Evolutionary conservation across 345 rosid genomes (phyloP).

Genomic region (Hevea brasiliensis): DNA sequence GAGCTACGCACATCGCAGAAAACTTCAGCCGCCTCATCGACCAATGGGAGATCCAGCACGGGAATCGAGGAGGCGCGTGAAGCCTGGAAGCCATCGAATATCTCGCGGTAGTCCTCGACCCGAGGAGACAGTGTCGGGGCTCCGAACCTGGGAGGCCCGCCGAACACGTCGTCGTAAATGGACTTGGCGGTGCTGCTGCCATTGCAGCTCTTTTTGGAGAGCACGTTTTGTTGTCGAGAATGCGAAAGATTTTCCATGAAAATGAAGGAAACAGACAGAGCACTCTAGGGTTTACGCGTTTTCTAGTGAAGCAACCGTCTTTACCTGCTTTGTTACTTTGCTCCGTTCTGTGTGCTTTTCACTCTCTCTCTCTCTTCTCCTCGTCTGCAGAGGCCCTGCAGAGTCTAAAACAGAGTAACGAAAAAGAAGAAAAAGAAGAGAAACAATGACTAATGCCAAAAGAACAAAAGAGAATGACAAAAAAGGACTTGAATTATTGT

Average conservation of each 20-base stretch:
- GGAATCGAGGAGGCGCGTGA: constrained; percentile 84
- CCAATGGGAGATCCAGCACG: constrained; percentile 78
- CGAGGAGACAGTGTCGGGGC: constrained; percentile 70
- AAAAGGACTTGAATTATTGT: constrained; percentile 26
- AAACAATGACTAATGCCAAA: constrained; percentile 1
- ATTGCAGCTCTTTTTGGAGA: constrained; percentile 29
- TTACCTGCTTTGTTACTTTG: background rate
- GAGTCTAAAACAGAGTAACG: constrained; percentile 18
- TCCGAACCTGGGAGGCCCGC: constrained; percentile 62
- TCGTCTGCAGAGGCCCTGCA: background rate
- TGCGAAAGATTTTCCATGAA: constrained; percentile 66
- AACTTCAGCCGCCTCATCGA: constrained; percentile 38
- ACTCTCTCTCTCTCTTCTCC: constrained; percentile 14
- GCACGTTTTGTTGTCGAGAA: constrained; percentile 50
- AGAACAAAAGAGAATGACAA: constrained; percentile 27
- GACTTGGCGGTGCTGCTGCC: constrained; percentile 25
- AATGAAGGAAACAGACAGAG: constrained; percentile 1
- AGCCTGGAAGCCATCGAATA: constrained; percentile 76
- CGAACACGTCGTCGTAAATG: constrained; percentile 74
- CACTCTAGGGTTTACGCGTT: constrained; percentile 27
- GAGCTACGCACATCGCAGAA: constrained; percentile 68
- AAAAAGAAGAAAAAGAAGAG: background rate
- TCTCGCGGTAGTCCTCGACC: constrained; percentile 76
- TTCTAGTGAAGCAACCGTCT: background rate
- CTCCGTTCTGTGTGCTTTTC: constrained; percentile 5